Evolutionary conservation across 257 asterid genomes (phyloP).

Genomic region (Fraxinus cuspidata): DNA sequence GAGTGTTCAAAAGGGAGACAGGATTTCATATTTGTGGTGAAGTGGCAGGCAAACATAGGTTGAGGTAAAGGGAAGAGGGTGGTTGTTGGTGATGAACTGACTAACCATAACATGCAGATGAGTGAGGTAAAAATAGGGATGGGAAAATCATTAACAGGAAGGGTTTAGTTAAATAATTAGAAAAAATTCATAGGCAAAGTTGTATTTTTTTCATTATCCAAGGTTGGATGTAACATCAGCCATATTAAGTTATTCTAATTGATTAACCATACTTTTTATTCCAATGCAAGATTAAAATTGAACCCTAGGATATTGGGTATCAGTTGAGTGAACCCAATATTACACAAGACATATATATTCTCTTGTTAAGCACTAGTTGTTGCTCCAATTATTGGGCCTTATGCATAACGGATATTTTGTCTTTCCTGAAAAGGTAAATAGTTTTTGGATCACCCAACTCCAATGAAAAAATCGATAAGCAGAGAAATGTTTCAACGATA

Average conservation of each 20-base stretch:
- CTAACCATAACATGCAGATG: background rate
- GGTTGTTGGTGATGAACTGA: background rate
- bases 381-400: conserved; percentile 1
- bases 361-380: background rate
- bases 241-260: background rate
- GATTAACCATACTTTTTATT: background rate
- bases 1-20: background rate
- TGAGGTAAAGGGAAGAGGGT: background rate
- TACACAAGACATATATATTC: conserved; percentile 3
- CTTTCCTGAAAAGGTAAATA: background rate
- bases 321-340: background rate
- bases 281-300: background rate
- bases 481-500: conserved; percentile 30
- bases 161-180: background rate
- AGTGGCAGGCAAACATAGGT: background rate
- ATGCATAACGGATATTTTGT: background rate
- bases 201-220: background rate
- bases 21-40: background rate
- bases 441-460: background rate
- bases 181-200: background rate
- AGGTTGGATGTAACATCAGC: background rate
- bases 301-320: background rate
- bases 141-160: background rate
- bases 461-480: conserved; percentile 12
- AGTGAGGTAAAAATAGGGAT: background rate